Base-by-base conservation (phyloP, 257 asterid genomes). In the Eustoma russellianum region DNA sequence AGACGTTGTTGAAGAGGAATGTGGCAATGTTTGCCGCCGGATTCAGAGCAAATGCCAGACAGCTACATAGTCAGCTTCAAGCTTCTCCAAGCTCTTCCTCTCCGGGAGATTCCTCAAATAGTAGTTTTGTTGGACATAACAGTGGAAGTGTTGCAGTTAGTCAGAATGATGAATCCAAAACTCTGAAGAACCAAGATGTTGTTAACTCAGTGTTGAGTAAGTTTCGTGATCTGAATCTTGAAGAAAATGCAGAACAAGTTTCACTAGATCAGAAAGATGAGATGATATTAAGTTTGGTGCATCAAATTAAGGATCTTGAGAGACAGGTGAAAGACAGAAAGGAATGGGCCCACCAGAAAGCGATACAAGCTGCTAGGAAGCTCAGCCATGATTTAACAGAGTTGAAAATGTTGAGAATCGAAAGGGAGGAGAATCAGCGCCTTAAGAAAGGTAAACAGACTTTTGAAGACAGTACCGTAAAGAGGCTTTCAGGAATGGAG, bases 331-430 rank as follows among this genome's bases (percentile, higher is more conserved):
- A 82, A 75, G 98, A 91, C 54, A 73, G 90, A 16, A 87, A 84
- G 68, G 98, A 84, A 28, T 87, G 98, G 98, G 98, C 96, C 15
- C 96, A 84, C 60, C 84, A 87, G 66, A 91, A 87, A 74, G 96
- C 98, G 3, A 81, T 91, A 90, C 95, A 87, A 72, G 98, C 98
- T 55, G 98, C 98, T 12, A 75, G 90, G 55, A 91, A 82, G 86
- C 85, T 91, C 47, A 79, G 95, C 60, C 74, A 74, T 62, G 98
- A 91, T 72, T 77, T 87, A 72, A 91, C 88, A 1, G 98, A 91
- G 67, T 85, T 91, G 52, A 84, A 84, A 84, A 74, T 53, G 69
- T 52, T 91, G 75, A 80, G 92, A 77, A 82, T 82, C 83, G 98
- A 91, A 72, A 91, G 87, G 56, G 98, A 87, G 70, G 98, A 87